Conservation (phyloP, 2,329 filamentous ascomycete species). For the Trichoderma sp. region DNA sequence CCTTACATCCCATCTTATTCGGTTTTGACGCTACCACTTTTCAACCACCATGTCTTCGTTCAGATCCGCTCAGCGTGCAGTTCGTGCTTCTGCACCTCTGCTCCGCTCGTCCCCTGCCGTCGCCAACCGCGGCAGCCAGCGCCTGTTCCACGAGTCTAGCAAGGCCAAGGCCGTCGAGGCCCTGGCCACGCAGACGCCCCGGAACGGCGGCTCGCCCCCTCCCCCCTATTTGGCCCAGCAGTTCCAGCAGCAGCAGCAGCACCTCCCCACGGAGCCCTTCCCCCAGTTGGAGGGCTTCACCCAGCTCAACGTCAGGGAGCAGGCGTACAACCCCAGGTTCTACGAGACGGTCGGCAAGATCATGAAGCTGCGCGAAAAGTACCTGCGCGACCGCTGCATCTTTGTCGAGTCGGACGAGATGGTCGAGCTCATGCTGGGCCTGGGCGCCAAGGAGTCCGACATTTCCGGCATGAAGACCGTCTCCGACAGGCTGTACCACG, state of each 20-base stretch:
- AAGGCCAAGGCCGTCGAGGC: constrained; percentile 33
- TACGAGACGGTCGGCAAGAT: constrained; percentile 36
- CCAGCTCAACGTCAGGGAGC: constrained; percentile 34
- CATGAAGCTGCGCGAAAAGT: constrained; percentile 34
- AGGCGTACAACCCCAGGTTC: constrained; percentile 33
- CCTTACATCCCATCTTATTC: not conserved
- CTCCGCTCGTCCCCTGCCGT: constrained; percentile 19
- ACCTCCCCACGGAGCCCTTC: constrained; percentile 9
- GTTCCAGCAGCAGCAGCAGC: constrained; percentile 12
- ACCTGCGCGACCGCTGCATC: constrained; percentile 34
- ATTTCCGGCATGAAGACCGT: constrained; percentile 32
- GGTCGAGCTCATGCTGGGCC: constrained; percentile 33
- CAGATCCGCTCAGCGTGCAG: constrained; percentile 29
- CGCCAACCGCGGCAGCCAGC: constrained; percentile 18
- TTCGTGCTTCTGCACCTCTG: constrained; percentile 29
- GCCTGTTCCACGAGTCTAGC: constrained; percentile 34
- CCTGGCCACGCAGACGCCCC: constrained; percentile 27
- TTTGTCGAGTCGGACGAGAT: constrained; percentile 36
- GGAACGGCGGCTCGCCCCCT: constrained; percentile 22
- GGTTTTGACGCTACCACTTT: not conserved
- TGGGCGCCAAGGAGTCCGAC: constrained; percentile 36
- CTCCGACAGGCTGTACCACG: constrained; percentile 33
- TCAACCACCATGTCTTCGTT: constrained; percentile 28
- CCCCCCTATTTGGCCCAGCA: constrained; percentile 7
- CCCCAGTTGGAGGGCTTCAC: constrained; percentile 15